phyloP scores from a whole-genome alignment of 176 grass and related monocot genomes.

The Hordeum marinum region DNA sequence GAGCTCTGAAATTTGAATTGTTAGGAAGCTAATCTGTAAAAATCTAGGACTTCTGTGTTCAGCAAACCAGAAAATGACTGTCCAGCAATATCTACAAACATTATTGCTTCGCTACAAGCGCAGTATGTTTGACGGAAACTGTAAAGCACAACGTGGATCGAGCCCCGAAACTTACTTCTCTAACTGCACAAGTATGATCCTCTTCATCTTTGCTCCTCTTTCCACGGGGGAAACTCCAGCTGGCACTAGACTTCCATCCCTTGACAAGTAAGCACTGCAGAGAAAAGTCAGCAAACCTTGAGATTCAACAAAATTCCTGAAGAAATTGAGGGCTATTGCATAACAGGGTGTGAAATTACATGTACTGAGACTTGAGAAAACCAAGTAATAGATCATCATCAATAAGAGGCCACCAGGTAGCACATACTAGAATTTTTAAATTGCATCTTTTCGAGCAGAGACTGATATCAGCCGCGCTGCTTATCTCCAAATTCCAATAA shows the following conservation, averaged over 20 bases:
- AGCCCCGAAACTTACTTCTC: conserved; percentile 66
- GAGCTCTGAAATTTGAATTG: background rate
- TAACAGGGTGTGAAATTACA: background rate
- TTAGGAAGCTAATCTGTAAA: background rate
- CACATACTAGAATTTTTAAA: background rate
- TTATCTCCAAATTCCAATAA: background rate
- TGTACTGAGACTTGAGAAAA: background rate
- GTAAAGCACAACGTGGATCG: background rate
- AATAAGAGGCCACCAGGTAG: background rate
- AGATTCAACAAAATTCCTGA: background rate
- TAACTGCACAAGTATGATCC: conserved; percentile 83
- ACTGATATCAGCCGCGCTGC: background rate
- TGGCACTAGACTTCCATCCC: conserved; percentile 88
- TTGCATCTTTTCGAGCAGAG: background rate
- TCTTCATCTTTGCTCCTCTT: conserved; percentile 98
- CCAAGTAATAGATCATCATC: background rate
- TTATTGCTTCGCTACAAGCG: background rate
- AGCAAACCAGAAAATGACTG: background rate
- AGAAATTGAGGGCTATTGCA: background rate
- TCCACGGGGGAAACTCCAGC: conserved; percentile 97
- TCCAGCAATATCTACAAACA: background rate
- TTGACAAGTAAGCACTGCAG: conserved; percentile 95
- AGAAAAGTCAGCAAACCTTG: background rate
- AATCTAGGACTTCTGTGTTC: background rate
- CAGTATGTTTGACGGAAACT: background rate